Evolutionary conservation across 2,329 filamentous ascomycete species (phyloP).

Genomic region (Microcyclospora tardicrescens): DNA sequence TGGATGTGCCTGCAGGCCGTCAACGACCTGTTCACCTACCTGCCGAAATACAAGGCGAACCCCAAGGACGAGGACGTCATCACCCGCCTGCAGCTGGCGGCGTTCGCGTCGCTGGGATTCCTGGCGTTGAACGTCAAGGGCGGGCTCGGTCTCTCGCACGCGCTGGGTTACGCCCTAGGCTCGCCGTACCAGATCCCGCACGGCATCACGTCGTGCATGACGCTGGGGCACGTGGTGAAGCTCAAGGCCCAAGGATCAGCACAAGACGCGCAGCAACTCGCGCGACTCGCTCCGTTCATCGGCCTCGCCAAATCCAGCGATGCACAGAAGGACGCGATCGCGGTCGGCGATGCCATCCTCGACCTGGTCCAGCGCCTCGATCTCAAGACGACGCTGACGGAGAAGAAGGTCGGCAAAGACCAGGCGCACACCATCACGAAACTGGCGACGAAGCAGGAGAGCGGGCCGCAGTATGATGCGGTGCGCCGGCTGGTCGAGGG

Average conservation of each 20-base stretch:
- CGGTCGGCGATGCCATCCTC: conserved; percentile 33
- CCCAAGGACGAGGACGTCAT: conserved; percentile 36
- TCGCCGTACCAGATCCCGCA: conserved; percentile 44
- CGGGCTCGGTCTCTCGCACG: conserved; percentile 34
- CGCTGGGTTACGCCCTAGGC: conserved; percentile 38
- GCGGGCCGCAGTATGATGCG: conserved; percentile 29
- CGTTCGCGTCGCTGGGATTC: conserved; percentile 39
- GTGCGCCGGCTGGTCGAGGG: conserved; percentile 32
- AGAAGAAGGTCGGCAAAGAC: conserved; percentile 31
- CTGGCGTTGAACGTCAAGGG: conserved; percentile 38
- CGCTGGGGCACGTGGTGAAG: conserved; percentile 41
- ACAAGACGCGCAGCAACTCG: conserved; percentile 33
- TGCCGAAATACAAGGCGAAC: conserved; percentile 35
- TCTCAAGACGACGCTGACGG: conserved; percentile 33
- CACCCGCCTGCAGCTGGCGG: conserved; percentile 40
- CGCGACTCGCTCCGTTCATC: conserved; percentile 32
- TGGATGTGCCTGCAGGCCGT: conserved; percentile 34
- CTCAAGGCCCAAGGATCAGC: conserved; percentile 35
- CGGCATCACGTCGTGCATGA: conserved; percentile 43
- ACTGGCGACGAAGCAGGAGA: conserved; percentile 31
- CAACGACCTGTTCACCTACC: conserved; percentile 33
- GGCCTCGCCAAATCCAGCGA: conserved; percentile 28
- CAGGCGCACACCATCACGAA: conserved; percentile 32
- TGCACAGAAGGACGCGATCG: conserved; percentile 29
- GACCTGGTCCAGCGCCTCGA: conserved; percentile 32